Percentiles rank a stretch among this genome's conserved stretches.
Evolutionary conservation across 805 yeast genomes (phyloP).

Genomic region (Kluyveromyces nonfermentans): DNA sequence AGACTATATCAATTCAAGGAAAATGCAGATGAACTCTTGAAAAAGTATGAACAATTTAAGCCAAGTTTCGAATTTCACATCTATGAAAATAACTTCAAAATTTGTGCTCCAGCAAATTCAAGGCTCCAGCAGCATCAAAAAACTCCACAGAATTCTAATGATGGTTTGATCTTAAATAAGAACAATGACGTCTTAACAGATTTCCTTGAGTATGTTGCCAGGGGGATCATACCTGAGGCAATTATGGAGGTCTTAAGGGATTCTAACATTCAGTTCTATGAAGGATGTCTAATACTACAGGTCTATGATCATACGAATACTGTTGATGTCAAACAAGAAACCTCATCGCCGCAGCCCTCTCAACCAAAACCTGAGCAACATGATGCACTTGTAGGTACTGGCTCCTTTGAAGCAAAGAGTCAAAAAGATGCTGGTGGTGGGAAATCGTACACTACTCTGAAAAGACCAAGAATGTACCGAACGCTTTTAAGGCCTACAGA

Average conservation of each 20-base stretch:
- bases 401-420: neutral
- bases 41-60: constrained; percentile 66
- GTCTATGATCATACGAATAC: constrained; percentile 75
- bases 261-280: constrained; percentile 74
- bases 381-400: neutral
- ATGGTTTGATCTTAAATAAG: constrained; percentile 69
- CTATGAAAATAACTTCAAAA: constrained; percentile 82
- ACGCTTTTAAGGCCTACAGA: constrained; percentile 76
- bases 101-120: constrained; percentile 58
- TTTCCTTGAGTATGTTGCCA: constrained; percentile 68
- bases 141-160: constrained; percentile 32
- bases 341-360: constrained; percentile 9
- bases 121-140: constrained; percentile 30
- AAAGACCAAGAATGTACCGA: constrained; percentile 64
- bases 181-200: constrained; percentile 68
- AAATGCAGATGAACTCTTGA: constrained; percentile 60
- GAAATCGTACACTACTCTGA: constrained; percentile 13
- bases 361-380: neutral
- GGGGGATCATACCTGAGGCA: constrained; percentile 80
- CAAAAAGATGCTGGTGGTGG: neutral
- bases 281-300: constrained; percentile 80
- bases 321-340: constrained; percentile 19
- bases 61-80: constrained; percentile 85
- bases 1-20: constrained; percentile 53
- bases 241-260: constrained; percentile 84